A percentile compares a stretch with the other conserved stretches of the same genome.
phyloP scores from a whole-genome alignment of 352 stramenopile genomes.

The Phytophthora pluvialis region DNA sequence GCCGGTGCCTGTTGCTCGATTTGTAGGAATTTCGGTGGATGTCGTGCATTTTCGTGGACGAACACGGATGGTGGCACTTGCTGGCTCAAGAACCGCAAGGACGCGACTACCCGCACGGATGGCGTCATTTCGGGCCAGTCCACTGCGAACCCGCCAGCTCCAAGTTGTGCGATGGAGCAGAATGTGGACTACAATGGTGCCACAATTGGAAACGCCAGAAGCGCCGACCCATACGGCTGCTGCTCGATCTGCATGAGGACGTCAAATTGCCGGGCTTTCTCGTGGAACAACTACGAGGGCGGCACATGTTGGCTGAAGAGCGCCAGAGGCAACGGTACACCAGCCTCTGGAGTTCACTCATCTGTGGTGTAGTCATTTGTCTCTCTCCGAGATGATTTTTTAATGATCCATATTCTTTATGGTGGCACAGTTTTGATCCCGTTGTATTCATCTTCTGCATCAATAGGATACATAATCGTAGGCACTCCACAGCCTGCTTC shows the following conservation, averaged over 20 bases:
- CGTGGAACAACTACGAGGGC: conserved; percentile 53
- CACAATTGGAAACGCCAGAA: conserved; percentile 21
- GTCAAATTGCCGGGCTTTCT: conserved; percentile 45
- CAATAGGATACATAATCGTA: conserved; percentile 25
- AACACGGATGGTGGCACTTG: conserved; percentile 58
- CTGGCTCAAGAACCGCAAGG: conserved; percentile 48
- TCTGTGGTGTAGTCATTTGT: conserved; percentile 14
- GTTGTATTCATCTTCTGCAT: conserved; percentile 17
- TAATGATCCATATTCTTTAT: not conserved
- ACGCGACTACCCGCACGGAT: conserved; percentile 6
- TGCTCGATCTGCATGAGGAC: conserved; percentile 40
- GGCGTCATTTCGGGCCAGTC: conserved; percentile 26
- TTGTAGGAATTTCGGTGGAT: conserved; percentile 30
- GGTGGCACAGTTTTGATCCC: conserved; percentile 4
- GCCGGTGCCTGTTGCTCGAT: conserved; percentile 29
- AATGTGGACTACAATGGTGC: conserved; percentile 37
- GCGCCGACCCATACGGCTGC: conserved; percentile 27
- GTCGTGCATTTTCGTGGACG: conserved; percentile 58
- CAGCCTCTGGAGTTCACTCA: conserved; percentile 16
- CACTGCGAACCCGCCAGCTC: conserved; percentile 21
- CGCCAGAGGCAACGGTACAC: conserved; percentile 15
- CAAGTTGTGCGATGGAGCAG: conserved; percentile 37
- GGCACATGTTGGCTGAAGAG: conserved; percentile 77
- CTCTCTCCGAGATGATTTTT: not conserved
- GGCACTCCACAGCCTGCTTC: conserved; percentile 21